phyloP scores from a whole-genome alignment of 2,329 filamentous ascomycete genomes.

The Thielaviopsis musarum region DNA sequence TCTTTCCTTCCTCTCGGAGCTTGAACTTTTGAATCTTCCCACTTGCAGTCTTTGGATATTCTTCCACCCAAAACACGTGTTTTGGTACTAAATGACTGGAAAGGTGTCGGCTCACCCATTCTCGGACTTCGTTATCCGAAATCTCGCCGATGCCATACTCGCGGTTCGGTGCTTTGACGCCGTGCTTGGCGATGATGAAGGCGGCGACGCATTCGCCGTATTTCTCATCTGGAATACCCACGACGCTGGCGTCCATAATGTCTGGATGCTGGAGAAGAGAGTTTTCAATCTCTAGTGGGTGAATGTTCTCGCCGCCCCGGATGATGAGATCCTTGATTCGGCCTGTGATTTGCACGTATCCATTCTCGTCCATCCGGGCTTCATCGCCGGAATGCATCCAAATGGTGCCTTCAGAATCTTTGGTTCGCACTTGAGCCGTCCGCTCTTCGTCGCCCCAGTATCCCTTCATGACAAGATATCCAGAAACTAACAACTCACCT shows the following conservation, averaged over 20 bases:
- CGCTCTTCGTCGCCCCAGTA: slow-evolving; percentile 63
- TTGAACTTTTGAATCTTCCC: slow-evolving; percentile 96
- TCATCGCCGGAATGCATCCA: slow-evolving; percentile 96
- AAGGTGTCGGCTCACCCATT: slow-evolving; percentile 55
- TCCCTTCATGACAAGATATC: slow-evolving; percentile 80
- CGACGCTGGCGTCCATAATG: slow-evolving; percentile 63
- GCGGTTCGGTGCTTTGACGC: slow-evolving; percentile 14
- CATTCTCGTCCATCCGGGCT: slow-evolving; percentile 64
- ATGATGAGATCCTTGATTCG: slow-evolving; percentile 94
- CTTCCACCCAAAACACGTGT: slow-evolving; percentile 70
- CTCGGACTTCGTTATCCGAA: slow-evolving; percentile 36
- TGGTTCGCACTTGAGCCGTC: slow-evolving; percentile 47
- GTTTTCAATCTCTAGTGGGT: slow-evolving; percentile 85
- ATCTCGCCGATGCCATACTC: not conserved
- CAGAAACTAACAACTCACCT: slow-evolving; percentile 69
- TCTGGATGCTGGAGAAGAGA: slow-evolving; percentile 57
- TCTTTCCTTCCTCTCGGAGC: slow-evolving; percentile 47
- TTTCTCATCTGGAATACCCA: slow-evolving; percentile 64
- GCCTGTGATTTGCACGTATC: slow-evolving; percentile 78
- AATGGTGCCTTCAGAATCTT: slow-evolving; percentile 29
- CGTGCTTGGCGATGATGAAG: slow-evolving; percentile 46
- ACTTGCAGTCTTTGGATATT: slow-evolving; percentile 88
- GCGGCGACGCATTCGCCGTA: slow-evolving; percentile 80
- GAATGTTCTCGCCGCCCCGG: slow-evolving; percentile 86
- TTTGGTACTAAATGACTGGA: slow-evolving; percentile 68